Conservation (phyloP, 1,284 basidiomycete species). For the Leccinum angustisporum region DNA sequence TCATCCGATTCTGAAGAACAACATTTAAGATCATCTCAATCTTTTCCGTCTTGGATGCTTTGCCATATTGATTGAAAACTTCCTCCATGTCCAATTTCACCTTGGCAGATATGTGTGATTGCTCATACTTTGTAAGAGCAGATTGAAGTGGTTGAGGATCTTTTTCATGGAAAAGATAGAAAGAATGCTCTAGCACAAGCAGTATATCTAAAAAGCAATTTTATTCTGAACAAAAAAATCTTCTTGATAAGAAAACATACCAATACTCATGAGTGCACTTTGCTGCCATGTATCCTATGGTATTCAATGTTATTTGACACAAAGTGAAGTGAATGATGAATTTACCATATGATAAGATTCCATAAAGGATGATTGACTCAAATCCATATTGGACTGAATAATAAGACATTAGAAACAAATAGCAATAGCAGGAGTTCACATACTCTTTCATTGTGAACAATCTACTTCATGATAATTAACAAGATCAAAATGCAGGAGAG, state of each 20-base stretch:
- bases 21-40: not conserved
- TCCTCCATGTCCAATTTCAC: not conserved
- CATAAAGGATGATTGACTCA: not conserved
- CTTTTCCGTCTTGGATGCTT: not conserved
- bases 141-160: not conserved
- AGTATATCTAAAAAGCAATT: not conserved
- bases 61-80: not conserved
- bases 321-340: not conserved
- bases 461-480: not conserved
- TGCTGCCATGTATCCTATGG: not conserved
- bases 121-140: not conserved
- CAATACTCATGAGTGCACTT: not conserved
- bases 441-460: not conserved
- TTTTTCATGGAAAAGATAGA: not conserved
- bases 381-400: not conserved
- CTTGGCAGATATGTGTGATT: not conserved
- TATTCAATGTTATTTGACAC: not conserved
- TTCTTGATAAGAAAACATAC: not conserved
- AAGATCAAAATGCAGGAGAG: fast-evolving
- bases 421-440: not conserved
- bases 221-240: not conserved
- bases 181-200: not conserved
- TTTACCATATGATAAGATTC: not conserved
- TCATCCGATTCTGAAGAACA: not conserved
- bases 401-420: not conserved